Conservation (phyloP, 176 grass and related monocot genomes). For the Aechmea fasciata region DNA sequence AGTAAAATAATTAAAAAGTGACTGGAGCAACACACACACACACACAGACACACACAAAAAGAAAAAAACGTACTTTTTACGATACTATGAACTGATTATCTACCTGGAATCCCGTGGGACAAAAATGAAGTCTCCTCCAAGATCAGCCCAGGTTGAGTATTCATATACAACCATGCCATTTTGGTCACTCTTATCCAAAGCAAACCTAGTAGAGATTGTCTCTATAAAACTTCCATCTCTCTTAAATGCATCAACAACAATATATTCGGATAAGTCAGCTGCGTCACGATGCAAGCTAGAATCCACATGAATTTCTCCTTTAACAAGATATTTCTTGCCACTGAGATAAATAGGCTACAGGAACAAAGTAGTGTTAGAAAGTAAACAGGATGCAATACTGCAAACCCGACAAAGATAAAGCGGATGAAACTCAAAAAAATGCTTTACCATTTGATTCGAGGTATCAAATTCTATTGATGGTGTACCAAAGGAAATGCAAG, state of each 20-base stretch:
- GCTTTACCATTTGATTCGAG: constrained; percentile 38
- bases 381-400: background rate
- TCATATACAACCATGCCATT: constrained; percentile 46
- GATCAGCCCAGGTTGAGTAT: constrained; percentile 76
- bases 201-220: constrained; percentile 44
- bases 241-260: constrained; percentile 61
- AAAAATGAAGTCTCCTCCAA: constrained; percentile 79
- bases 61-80: background rate
- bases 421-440: background rate
- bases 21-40: too few relatives aligned
- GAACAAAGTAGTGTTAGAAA: constrained; percentile 11
- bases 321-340: constrained; percentile 88
- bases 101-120: constrained; percentile 72
- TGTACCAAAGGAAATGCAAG: constrained; percentile 85
- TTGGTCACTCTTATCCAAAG: constrained; percentile 38
- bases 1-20: too few relatives aligned
- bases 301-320: constrained; percentile 76
- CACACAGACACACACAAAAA: background rate
- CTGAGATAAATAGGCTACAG: constrained; percentile 61
- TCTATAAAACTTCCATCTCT: constrained; percentile 35
- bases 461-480: constrained; percentile 59
- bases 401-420: constrained; percentile 1
- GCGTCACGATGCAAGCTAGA: constrained; percentile 30
- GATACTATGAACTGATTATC: constrained; percentile 1
- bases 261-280: constrained; percentile 50